Evolutionary conservation across 2,329 filamentous ascomycete species (phyloP), one percentile per base, ranked within the genome.

Genomic region (Ascocoryne sarcoides): DNA sequence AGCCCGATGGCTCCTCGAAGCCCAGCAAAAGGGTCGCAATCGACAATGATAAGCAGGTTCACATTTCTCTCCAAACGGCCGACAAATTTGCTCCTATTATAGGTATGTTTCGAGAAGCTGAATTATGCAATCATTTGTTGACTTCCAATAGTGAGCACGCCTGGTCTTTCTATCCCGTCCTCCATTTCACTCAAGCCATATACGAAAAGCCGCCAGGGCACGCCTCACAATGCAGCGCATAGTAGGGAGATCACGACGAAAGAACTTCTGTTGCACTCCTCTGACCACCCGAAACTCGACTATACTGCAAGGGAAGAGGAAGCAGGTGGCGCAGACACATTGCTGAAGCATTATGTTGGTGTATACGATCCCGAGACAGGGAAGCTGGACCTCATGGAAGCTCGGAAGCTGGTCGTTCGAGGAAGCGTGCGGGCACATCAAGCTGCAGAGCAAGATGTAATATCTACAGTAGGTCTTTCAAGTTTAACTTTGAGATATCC

Each of bases 271-370:
- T 62, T 82, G 32, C 73, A 79, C 55, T 77, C 76, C 7, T 67
- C 67, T 3, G 64, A 64, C 33, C 74, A 82, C 57, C 67, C 62
- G 20, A 75, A 67, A 30, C 57, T 82, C 29, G 72, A 80, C 53
- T 81, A 79, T 51, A 77, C 68, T 4, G 76, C 66, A 19, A 68
- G 70, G 42, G 74, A 79, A 54, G 70, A 75, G 36, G 62, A 63
- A 10, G 53, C 54, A 1, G 63, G 61, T 9, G 52, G 14, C 1
- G 10, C 57, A 10, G 64, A 70, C 41, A 56, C 64, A 4, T 56
- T 72, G 3, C 48, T 79, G 33, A 79, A 76, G 39, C 76, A 83
- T 58, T 84, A 78, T 54, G 61, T 84, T 19, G 79, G 76, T 12
- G 63, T 83, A 4, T 81, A 74, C 46, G 77, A 84, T 50, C 73